Conservation (phyloP, 2,329 filamentous ascomycete genomes). For the Trichophyton simii region DNA sequence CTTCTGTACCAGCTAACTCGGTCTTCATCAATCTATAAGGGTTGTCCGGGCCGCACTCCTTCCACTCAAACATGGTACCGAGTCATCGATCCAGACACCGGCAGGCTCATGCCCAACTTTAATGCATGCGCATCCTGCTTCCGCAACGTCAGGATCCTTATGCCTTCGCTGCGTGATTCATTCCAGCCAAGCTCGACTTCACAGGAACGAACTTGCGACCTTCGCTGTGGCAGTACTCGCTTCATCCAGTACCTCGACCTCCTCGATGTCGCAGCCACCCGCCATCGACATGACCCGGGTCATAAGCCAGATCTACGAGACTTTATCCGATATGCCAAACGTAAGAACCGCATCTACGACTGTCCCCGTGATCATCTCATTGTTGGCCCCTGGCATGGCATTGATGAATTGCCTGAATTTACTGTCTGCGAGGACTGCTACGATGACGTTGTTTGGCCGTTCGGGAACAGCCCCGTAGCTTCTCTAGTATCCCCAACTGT, state of each 20-base stretch:
- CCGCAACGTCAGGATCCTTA: conserved; percentile 56
- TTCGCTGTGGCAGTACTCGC: conserved; percentile 50
- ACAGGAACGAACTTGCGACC: conserved; percentile 50
- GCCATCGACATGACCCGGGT: conserved; percentile 21
- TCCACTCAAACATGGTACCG: conserved; percentile 60
- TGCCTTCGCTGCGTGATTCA: conserved; percentile 57
- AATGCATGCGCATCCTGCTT: conserved; percentile 63
- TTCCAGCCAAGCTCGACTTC: conserved; percentile 43
- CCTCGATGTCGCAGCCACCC: conserved; percentile 42
- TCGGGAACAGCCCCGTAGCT: conserved; percentile 46
- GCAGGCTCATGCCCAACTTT: conserved; percentile 56
- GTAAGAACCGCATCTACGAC: conserved; percentile 46
- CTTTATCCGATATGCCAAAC: conserved; percentile 52
- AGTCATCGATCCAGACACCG: conserved; percentile 54
- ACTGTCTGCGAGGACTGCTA: conserved; percentile 83
- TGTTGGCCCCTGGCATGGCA: conserved; percentile 62
- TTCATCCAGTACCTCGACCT: conserved; percentile 47
- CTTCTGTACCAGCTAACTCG: conserved; percentile 58
- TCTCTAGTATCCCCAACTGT: conserved; percentile 19
- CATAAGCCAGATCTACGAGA: conserved; percentile 42
- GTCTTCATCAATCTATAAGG: conserved; percentile 43
- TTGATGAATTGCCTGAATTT: conserved; percentile 61
- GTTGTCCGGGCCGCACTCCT: conserved; percentile 48
- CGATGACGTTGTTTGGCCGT: conserved; percentile 62
- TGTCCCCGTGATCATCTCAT: conserved; percentile 54